Percentiles rank a stretch among this genome's conserved stretches.
Evolutionary conservation across 1,284 basidiomycete genomes (phyloP).

Genomic region (Microstroma glucosiphilum): DNA sequence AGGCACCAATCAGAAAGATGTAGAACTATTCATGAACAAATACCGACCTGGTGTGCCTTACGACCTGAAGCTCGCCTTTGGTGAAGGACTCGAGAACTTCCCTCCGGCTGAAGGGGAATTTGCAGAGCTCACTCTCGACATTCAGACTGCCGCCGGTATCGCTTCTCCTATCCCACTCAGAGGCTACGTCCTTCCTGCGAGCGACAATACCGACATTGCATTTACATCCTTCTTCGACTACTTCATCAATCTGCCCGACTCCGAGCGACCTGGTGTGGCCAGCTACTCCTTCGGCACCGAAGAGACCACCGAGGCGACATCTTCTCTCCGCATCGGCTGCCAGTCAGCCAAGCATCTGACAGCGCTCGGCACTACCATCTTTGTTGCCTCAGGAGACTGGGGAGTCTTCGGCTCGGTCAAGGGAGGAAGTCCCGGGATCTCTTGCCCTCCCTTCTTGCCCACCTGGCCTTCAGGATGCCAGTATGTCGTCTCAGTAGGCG

Average conservation of each 20-base stretch:
- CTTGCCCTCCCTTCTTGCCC: slow-evolving; percentile 60
- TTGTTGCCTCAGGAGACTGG: slow-evolving; percentile 66
- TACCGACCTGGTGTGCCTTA: slow-evolving; percentile 55
- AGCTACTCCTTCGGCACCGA: slow-evolving; percentile 60
- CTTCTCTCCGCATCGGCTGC: slow-evolving; percentile 63
- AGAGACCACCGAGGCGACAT: slow-evolving; percentile 55
- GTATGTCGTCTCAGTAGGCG: slow-evolving; percentile 59
- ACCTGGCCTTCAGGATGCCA: slow-evolving; percentile 64
- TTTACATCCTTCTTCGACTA: slow-evolving; percentile 60
- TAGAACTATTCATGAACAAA: background rate
- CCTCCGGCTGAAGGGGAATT: too few species aligned
- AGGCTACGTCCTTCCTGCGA: slow-evolving; percentile 58
- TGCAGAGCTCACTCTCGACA: too few species aligned
- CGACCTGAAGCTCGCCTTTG: slow-evolving; percentile 55
- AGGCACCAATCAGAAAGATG: slow-evolving; percentile 38
- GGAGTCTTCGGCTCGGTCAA: slow-evolving; percentile 62
- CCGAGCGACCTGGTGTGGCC: slow-evolving; percentile 54
- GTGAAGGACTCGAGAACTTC: too few species aligned
- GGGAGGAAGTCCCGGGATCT: slow-evolving; percentile 53
- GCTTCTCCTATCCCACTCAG: slow-evolving; percentile 48
- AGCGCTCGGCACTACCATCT: slow-evolving; percentile 59
- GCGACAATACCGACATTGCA: slow-evolving; percentile 56
- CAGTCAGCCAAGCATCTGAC: slow-evolving; percentile 60
- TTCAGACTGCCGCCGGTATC: too few species aligned
- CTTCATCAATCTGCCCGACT: slow-evolving; percentile 56